Evolutionary conservation across 192 early-diverging fungal genomes (phyloP).

Genomic region (Phlyctochytrium planicorne): DNA sequence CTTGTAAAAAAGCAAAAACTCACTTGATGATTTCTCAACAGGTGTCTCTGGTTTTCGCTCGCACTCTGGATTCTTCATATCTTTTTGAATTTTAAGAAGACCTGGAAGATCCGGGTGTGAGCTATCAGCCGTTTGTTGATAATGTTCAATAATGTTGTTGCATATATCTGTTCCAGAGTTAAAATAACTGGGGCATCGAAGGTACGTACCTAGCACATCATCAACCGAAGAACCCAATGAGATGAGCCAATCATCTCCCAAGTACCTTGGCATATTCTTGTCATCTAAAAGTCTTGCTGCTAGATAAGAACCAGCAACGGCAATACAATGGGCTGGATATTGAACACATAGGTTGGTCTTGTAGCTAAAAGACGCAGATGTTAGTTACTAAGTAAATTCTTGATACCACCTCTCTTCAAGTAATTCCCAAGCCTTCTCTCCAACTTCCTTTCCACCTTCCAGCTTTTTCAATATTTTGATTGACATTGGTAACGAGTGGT

Average conservation of each 20-base stretch:
- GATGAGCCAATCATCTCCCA: not conserved
- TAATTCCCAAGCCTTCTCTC: conserved; percentile 51
- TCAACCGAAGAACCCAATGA: conserved; percentile 4
- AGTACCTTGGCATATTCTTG: not conserved
- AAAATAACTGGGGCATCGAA: not conserved
- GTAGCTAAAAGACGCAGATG: conserved; percentile 47
- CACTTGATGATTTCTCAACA: too few species aligned
- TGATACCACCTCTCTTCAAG: conserved; percentile 41
- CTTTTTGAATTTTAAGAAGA: too few species aligned
- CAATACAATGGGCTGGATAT: conserved; percentile 65
- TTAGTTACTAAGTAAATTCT: not conserved
- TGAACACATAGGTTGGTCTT: conserved; percentile 56
- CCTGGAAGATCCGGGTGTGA: not conserved
- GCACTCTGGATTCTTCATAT: too few species aligned
- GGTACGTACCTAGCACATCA: conserved; percentile 16
- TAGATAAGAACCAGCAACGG: conserved; percentile 61
- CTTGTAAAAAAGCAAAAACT: too few species aligned
- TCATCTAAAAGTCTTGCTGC: conserved; percentile 26
- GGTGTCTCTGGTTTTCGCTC: too few species aligned
- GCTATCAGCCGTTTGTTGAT: not conserved
- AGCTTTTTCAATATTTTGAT: conserved; percentile 72
- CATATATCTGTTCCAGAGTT: not conserved
- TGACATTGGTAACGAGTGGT: conserved; percentile 67
- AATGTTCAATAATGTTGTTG: not conserved
- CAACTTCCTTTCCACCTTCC: conserved; percentile 53